These are phyloP conservation scores for Chaetomidium leptoderma DNA, from an alignment of 495 filamentous ascomycete genomes.

Conservation along the genomic window DNA sequence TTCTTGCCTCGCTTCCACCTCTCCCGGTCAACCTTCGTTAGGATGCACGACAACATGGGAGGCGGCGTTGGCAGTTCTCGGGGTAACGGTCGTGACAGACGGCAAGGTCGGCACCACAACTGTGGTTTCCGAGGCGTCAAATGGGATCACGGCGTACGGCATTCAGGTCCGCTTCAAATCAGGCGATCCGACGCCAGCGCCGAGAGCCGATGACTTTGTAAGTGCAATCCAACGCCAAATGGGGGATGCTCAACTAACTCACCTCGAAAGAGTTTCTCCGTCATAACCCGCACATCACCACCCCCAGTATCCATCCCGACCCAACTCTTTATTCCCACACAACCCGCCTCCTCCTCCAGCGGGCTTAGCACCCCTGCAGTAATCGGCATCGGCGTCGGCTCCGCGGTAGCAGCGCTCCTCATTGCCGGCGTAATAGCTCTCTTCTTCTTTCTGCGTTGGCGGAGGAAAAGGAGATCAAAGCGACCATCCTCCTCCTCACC, in stretches of 20 bases:
- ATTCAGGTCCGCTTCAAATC: slow-evolving; percentile 29
- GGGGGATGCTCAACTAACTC: not conserved
- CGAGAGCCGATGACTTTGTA: slow-evolving; percentile 5
- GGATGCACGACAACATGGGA: slow-evolving; percentile 27
- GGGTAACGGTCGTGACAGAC: slow-evolving; percentile 19
- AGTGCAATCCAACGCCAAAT: not conserved
- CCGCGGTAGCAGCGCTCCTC: slow-evolving; percentile 22
- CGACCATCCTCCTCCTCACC: not conserved
- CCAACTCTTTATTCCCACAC: not conserved
- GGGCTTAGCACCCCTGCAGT: slow-evolving; percentile 26
- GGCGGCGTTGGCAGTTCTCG: slow-evolving; percentile 14
- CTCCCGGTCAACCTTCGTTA: slow-evolving; percentile 2
- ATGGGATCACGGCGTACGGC: slow-evolving; percentile 25
- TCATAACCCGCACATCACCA: slow-evolving; percentile 2
- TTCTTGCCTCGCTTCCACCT: slow-evolving; percentile 15
- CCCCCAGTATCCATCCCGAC: slow-evolving; percentile 6
- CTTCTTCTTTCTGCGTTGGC: slow-evolving; percentile 24
- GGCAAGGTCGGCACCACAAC: slow-evolving; percentile 15
- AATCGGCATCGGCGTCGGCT: slow-evolving; percentile 31
- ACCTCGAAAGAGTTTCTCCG: slow-evolving; percentile 1
- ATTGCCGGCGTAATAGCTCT: slow-evolving; percentile 16
- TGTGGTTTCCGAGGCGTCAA: slow-evolving; percentile 15
- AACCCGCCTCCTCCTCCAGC: not conserved
- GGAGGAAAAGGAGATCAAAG: slow-evolving; percentile 8
- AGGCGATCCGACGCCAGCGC: slow-evolving; percentile 6